Evolutionary conservation across 2,329 filamentous ascomycete species (phyloP).

Genomic region (Penicillium vulpinum): DNA sequence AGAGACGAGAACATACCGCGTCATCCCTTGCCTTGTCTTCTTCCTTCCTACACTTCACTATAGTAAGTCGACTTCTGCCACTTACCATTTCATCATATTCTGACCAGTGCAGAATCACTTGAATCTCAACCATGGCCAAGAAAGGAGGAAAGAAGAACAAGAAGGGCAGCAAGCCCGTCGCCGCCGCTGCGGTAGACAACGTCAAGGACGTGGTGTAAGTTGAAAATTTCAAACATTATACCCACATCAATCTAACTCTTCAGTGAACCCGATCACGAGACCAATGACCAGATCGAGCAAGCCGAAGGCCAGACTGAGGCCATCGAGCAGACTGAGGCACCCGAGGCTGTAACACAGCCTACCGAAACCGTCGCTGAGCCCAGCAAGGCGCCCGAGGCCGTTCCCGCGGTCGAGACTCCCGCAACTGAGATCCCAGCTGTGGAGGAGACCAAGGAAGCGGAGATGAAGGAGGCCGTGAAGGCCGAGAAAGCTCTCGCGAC

Average conservation of each 20-base stretch:
- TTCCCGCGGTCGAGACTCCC: constrained; percentile 1
- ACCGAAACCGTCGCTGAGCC: constrained; percentile 10
- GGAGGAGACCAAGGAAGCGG: constrained; percentile 11
- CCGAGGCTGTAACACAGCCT: constrained; percentile 7
- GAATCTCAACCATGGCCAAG: constrained; percentile 31
- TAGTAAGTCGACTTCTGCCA: constrained; percentile 6
- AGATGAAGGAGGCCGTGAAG: constrained; percentile 13
- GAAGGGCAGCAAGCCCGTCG: constrained; percentile 29
- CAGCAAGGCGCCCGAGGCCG: constrained; percentile 13
- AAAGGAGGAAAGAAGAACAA: constrained; percentile 39
- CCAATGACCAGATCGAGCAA: constrained; percentile 25
- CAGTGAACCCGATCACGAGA: constrained; percentile 24
- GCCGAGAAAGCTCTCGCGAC: constrained; percentile 6
- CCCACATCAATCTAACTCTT: constrained; percentile 1
- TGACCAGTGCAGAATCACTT: constrained; percentile 12
- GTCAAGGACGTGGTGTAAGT: constrained; percentile 37
- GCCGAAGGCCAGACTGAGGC: constrained; percentile 21
- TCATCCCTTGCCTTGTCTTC: constrained; percentile 24
- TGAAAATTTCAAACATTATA: not conserved
- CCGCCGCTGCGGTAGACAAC: constrained; percentile 15
- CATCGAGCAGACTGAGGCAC: constrained; percentile 15
- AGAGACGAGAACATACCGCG: constrained; percentile 18
- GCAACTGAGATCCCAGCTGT: constrained; percentile 9
- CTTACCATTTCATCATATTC: constrained; percentile 7
- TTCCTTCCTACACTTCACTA: constrained; percentile 15